Evolutionary conservation across 208 protist species (phyloP).

Genomic region (Jaenimonas drosophilae): DNA sequence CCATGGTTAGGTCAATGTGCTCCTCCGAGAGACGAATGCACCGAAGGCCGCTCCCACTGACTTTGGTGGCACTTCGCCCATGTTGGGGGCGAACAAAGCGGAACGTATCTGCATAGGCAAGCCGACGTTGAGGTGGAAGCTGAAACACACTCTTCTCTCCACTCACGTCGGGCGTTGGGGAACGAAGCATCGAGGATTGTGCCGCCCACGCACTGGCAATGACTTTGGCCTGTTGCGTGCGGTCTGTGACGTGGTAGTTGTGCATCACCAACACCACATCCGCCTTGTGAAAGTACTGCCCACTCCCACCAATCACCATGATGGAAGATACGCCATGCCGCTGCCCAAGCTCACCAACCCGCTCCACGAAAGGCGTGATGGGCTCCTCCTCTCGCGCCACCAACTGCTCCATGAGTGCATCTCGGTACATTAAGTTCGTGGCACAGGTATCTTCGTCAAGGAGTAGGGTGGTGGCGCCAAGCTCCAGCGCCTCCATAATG

Average conservation of each 20-base stretch:
- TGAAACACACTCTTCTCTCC: too few relatives aligned
- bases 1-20: conserved; percentile 53
- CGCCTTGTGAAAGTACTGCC: conserved; percentile 89
- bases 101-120: conserved; percentile 12
- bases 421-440: conserved; percentile 95
- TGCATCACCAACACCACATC: conserved; percentile 86
- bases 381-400: conserved; percentile 85
- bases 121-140: too few relatives aligned
- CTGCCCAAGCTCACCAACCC: conserved; percentile 42
- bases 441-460: conserved; percentile 95
- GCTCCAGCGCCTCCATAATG: conserved; percentile 91
- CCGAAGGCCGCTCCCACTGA: conserved; percentile 28
- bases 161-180: neutral
- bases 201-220: conserved; percentile 18
- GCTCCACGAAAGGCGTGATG: conserved; percentile 88
- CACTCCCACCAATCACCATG: conserved; percentile 89
- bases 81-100: conserved; percentile 6
- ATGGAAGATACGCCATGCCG: conserved; percentile 69
- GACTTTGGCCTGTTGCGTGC: conserved; percentile 49
- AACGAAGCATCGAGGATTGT: neutral
- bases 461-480: conserved; percentile 76
- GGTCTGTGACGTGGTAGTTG: conserved; percentile 64
- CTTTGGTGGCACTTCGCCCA: conserved; percentile 24
- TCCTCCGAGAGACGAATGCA: conserved; percentile 46
- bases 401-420: conserved; percentile 83